Base-by-base conservation (phyloP, 1,284 basidiomycete species). In the Ganoderma sp. region DNA sequence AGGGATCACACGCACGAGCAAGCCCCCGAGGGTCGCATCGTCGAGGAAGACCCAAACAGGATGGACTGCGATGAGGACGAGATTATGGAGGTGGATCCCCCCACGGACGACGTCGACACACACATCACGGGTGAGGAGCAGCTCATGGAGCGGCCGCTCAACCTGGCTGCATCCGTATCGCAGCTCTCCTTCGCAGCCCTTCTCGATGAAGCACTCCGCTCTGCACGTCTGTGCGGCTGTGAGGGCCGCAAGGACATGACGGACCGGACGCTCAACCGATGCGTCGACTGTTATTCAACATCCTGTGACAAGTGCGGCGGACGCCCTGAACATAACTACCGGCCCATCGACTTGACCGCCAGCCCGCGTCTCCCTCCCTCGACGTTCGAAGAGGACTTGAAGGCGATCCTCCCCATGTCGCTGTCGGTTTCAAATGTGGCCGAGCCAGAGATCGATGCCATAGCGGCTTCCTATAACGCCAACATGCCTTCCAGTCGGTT, bases 281-380 rank as follows among this genome's bases (percentile, higher is more conserved):
- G 96, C 78, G 70, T 78, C 12, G 91, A 92, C 67, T 98, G 96
- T 76, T 88, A 87, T 15, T 88, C 90, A 19, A 89, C 94, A 10
- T 91, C 92, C 25, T 98, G 96, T 81, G 86, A 87, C 71, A 90
- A 89, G 73, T 98, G 96, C 76, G 94, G 94, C 54, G 96, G 95
- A 32, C 89, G 95, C 67, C 97, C 97, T 0, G 91, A 95, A 72
- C 96, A 98, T 78, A 90, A 90, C 71, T 90, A 90, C 72, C 76
- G 80, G 42, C 78, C 81, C 3, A 82, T 94, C 70, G 85, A 91
- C 70, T 75, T 87, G 39, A 74, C 71, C 2, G 75, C 80, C 2
- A 74, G 85, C 48, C 82, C 85, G 25, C 88, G 92, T n/a, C 78
- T 93, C 8, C 82, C 85, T 15, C 95, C 96, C 0, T 84, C 85